Percentiles rank a stretch among this genome's conserved stretches.
Conservation (phyloP, 345 rosid genomes). For the Physaria fendleri region DNA sequence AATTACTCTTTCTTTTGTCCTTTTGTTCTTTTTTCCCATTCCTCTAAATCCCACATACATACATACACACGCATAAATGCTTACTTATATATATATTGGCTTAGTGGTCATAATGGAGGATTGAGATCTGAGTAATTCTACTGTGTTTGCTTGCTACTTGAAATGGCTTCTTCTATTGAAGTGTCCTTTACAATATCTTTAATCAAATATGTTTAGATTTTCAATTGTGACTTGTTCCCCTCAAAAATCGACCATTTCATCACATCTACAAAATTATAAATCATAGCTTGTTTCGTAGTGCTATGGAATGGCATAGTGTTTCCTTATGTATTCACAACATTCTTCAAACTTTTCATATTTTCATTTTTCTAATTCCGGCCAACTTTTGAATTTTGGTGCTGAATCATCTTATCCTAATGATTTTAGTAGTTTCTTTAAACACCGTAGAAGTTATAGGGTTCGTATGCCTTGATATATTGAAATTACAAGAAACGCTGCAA, state of each 20-base stretch:
- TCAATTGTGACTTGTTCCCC: conserved; percentile 16
- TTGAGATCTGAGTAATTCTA: conserved; percentile 6
- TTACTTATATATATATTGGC: not conserved
- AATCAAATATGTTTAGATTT: conserved; percentile 17
- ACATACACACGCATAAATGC: not conserved
- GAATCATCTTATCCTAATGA: too few species aligned
- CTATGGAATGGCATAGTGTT: not conserved
- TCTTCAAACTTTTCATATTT: not conserved
- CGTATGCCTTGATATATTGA: too few species aligned
- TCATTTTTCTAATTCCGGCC: too few species aligned
- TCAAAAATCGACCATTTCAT: conserved; percentile 14
- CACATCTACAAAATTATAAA: not conserved
- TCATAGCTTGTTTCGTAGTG: not conserved
- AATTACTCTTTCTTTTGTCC: not conserved
- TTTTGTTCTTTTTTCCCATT: conserved; percentile 20
- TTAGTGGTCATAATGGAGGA: conserved; percentile 4
- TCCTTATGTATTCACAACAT: not conserved
- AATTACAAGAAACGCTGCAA: too few species aligned
- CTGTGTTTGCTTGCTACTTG: conserved; percentile 20
- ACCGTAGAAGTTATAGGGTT: too few species aligned
- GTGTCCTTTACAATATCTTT: conserved; percentile 12
- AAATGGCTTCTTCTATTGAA: conserved; percentile 23
- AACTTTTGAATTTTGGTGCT: too few species aligned
- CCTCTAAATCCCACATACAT: conserved; percentile 18
- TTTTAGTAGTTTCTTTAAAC: too few species aligned